These are phyloP conservation scores for Simmondsia chinensis DNA, from an alignment of 148 eudicot genomes.

Conservation along the genomic window DNA sequence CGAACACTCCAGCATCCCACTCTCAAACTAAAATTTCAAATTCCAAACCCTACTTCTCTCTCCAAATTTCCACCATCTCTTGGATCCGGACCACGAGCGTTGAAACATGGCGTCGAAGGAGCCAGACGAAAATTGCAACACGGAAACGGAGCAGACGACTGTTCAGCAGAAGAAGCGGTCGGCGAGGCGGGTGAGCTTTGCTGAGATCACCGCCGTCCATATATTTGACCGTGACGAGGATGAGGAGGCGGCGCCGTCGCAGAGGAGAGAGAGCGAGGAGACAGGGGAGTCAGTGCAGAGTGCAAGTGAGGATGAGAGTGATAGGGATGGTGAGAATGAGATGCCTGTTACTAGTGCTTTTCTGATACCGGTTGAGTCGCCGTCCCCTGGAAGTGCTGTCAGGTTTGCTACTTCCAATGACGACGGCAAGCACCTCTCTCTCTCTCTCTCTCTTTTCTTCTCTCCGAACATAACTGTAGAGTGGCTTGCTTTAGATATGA, in stretches of 20 bases:
- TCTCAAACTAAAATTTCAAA: too few species aligned
- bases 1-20: too few species aligned
- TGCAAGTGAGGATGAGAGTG: slow-evolving; percentile 11
- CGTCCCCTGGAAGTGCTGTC: slow-evolving; percentile 26
- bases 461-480: too few species aligned
- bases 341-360: slow-evolving; percentile 11
- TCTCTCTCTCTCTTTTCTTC: too few species aligned
- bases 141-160: slow-evolving; percentile 48
- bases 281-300: slow-evolving; percentile 15
- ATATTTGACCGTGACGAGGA: slow-evolving; percentile 73
- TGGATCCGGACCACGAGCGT: too few species aligned
- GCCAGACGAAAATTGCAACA: slow-evolving; percentile 25
- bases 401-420: slow-evolving; percentile 41
- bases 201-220: slow-evolving; percentile 80
- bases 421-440: too few species aligned
- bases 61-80: too few species aligned
- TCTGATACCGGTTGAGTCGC: slow-evolving; percentile 22
- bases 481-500: too few species aligned
- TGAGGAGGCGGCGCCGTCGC: slow-evolving; percentile 36
- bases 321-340: slow-evolving; percentile 16
- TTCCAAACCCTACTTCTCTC: too few species aligned
- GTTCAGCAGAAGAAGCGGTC: slow-evolving; percentile 37
- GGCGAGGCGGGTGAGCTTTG: slow-evolving; percentile 81
- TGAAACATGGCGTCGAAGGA: slow-evolving; percentile 19
- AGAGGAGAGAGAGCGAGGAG: slow-evolving; percentile 24